A percentile compares a stretch with the other conserved stretches of the same genome.
Evolutionary conservation across 345 rosid genomes (phyloP).

Genomic region (Stellera chamaejasme): DNA sequence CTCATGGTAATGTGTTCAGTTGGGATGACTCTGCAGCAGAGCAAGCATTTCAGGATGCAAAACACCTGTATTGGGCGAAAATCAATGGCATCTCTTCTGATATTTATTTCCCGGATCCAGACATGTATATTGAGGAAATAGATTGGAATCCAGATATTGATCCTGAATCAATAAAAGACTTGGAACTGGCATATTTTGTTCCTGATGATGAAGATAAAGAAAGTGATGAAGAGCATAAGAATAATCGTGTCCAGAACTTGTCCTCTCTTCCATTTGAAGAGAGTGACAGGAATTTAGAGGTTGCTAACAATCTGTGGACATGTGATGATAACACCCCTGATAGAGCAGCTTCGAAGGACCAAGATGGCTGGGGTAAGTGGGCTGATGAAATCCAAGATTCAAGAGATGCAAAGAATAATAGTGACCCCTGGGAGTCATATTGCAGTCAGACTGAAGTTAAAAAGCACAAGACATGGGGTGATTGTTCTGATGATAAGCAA

Average conservation of each 20-base stretch:
- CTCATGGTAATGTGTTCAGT: constrained; percentile 17
- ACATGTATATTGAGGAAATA: constrained; percentile 33
- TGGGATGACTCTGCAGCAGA: constrained; percentile 51
- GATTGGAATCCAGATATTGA: constrained; percentile 36
- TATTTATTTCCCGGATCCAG: constrained; percentile 31
- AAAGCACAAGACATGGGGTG: constrained; percentile 17
- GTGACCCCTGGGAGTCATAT: constrained; percentile 42
- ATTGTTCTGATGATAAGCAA: constrained; percentile 13
- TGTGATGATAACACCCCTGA: constrained; percentile 11
- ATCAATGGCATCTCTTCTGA: constrained; percentile 28
- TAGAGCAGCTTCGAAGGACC: constrained; percentile 14
- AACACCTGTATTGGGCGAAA: constrained; percentile 30
- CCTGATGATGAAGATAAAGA: constrained; percentile 25
- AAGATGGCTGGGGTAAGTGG: constrained; percentile 25
- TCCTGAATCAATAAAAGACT: constrained; percentile 24
- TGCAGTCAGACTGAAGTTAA: constrained; percentile 21
- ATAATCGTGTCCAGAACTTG: constrained; percentile 12
- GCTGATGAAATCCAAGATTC: constrained; percentile 13
- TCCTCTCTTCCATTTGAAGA: constrained; percentile 19
- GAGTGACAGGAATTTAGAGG: constrained; percentile 11
- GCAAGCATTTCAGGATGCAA: constrained; percentile 43
- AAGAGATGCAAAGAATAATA: constrained; percentile 10
- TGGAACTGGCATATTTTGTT: constrained; percentile 20
- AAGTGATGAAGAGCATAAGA: constrained; percentile 15
- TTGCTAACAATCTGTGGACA: constrained; percentile 34